Base-by-base conservation (phyloP, 179 eudicot species). In the Silene vulgaris region DNA sequence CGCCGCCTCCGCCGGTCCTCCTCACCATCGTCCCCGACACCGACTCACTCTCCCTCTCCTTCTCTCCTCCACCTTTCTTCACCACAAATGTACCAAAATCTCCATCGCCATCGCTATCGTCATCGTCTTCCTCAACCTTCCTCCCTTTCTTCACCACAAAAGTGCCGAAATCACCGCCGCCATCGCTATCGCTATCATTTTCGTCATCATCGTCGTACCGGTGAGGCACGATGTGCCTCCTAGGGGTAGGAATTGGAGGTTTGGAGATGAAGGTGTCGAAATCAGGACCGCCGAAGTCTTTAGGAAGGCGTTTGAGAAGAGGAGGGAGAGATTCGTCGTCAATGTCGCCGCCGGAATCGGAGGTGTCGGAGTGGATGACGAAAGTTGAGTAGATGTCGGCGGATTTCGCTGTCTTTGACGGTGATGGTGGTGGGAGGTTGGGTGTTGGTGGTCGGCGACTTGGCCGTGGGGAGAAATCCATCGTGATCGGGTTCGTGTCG, bases 271-370 rank as follows among this genome's bases (percentile, higher is more conserved):
- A 79, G 5, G 98, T 93, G 7, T 90, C 93, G 73, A 93, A 89
- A 8, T 20, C 91, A 21, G 86, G 84, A 11, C 84, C 84, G 32
- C 94, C 98, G 78, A 94, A 94, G 86, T 92, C 98, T 74, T 90
- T 88, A 3, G 98, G 98, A 16, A 94, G 83, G 82, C 91, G 92
- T 61, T 92, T 88, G 71, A 94, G 87, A 8, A 94, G 87, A 72
- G 97, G 94, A 71, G 98, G 98, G 37, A 94, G 96, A 45, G 90
- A 88, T 3, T 88, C 84, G 69, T 89, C 91, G 62, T 91, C 95
- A 14, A 88, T 85, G 26, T 86, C 90, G 50, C 80, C 71, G 63
- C 32, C 57, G 29, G 79, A 43, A 71, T 76, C 73, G 72, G 77
- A 67, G 50, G 67, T 76, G 83, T 73, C 78, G 86, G 81, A 87